Percentiles rank a stretch among this genome's conserved stretches.
phyloP scores from a whole-genome alignment of 1,139 yeast species.

The Taiozyma onychis region DNA sequence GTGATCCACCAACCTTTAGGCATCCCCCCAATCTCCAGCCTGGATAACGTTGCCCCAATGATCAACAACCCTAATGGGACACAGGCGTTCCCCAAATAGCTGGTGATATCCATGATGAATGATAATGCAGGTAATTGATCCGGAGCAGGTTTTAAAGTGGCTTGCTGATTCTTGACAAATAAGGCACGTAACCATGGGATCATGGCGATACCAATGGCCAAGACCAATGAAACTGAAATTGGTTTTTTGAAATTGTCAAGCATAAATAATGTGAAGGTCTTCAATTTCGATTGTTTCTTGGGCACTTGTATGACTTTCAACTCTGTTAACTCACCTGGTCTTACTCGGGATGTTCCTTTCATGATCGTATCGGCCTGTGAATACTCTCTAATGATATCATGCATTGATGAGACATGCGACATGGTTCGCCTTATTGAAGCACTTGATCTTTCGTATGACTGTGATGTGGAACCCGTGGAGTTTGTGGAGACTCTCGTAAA shows the following conservation, averaged over 20 bases:
- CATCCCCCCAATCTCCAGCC: slow-evolving; percentile 67
- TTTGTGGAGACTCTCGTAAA: slow-evolving; percentile 1
- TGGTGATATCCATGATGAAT: slow-evolving; percentile 71
- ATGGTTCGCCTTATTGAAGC: slow-evolving; percentile 4
- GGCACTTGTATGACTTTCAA: slow-evolving; percentile 4
- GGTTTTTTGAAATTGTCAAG: slow-evolving; percentile 50
- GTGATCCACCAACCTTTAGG: slow-evolving; percentile 43
- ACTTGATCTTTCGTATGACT: background rate
- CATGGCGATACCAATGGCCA: slow-evolving; percentile 53
- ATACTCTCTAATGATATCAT: slow-evolving; percentile 46
- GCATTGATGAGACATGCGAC: slow-evolving; percentile 7
- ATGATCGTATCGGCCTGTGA: slow-evolving; percentile 34
- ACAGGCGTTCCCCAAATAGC: slow-evolving; percentile 78
- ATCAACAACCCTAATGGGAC: slow-evolving; percentile 82
- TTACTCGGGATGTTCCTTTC: slow-evolving; percentile 10
- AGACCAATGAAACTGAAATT: slow-evolving; percentile 46
- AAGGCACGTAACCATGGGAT: slow-evolving; percentile 67
- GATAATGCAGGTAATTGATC: slow-evolving; percentile 71
- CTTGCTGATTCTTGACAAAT: slow-evolving; percentile 40
- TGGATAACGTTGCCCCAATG: slow-evolving; percentile 80
- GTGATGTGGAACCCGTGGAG: slow-evolving; percentile 1
- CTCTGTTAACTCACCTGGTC: slow-evolving; percentile 18
- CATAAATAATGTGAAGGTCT: slow-evolving; percentile 17
- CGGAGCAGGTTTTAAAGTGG: slow-evolving; percentile 58
- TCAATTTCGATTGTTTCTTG: slow-evolving; percentile 27